Evolutionary conservation across 208 protist species (phyloP).

Genomic region (Leishmania braziliensis): DNA sequence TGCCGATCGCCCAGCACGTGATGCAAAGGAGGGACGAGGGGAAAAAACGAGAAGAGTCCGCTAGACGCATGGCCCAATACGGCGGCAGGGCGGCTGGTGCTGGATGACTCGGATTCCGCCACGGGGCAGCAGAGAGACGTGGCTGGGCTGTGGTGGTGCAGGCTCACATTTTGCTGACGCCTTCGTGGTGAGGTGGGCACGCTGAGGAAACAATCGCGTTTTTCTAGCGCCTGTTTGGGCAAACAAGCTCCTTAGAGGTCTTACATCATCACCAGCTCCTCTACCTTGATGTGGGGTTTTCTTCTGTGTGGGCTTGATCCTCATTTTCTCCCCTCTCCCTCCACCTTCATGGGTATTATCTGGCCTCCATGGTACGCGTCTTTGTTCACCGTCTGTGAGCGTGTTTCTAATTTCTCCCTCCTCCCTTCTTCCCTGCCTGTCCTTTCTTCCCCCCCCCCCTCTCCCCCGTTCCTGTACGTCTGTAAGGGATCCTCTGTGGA

Average conservation of each 20-base stretch:
- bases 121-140: too few species aligned
- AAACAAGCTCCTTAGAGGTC: not conserved
- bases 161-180: not conserved
- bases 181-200: not conserved
- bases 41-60: not conserved
- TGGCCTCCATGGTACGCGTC: not conserved
- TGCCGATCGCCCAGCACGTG: too few species aligned
- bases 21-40: not conserved
- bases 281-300: not conserved
- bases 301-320: not conserved
- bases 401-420: not conserved
- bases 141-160: too few species aligned
- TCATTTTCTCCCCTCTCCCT: not conserved
- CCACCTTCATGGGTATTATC: not conserved
- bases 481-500: not conserved
- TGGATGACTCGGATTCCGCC: too few species aligned
- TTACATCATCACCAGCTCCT: not conserved
- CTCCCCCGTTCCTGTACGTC: not conserved
- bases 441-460: not conserved
- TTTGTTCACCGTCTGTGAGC: not conserved
- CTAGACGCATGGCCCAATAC: not conserved
- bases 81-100: not conserved
- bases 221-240: not conserved
- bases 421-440: not conserved
- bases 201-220: not conserved